Evolutionary conservation across 148 eudicot species (phyloP), one percentile per base, ranked within the genome.

Genomic region (Chenopodium berlandieri): DNA sequence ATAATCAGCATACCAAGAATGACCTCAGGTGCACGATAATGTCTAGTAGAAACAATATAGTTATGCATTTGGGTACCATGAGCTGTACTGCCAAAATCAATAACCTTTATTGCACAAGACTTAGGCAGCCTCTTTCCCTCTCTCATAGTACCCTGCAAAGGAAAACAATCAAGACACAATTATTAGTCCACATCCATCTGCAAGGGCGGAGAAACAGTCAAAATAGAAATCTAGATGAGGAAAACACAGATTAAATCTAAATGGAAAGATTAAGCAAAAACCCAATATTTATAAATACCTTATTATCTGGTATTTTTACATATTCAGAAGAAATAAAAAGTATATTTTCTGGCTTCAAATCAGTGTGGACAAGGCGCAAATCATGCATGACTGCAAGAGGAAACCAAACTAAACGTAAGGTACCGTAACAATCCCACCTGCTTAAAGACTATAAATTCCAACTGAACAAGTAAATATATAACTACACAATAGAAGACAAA

Each of bases 321-420:
- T 90, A 95, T 19, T 93, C 98, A 4, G 97, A 88, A 23, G 97
- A 91, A 77, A 93, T 89, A 32, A 95, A 89, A 68, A 95, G 94
- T 76, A 95, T 92, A 77, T 95, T 95, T 81, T 95, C 98, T 60
- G 98, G 98, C 92, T 95, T 95, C 86, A 95, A 85, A 85, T 95
- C 98, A 37, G 98, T 95, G 79, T 95, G 98, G 81, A 95, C 91
- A 54, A 95, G 93, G 82, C 84, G 93, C 91, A 95, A 82, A 80
- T 93, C 97, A 88, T 95, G 98, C 95, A 95, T 92, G 79, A 95
- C 98, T 95, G 94, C 89, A 88, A 82, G 32, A 68, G 37, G 37
- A 78, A 67, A 80, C 75, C 85, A 84, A 23, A 71, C 3, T 23
- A 63, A 16, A 73, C 19, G 81, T 80, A 69, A 91, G 79, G 77